Percentiles rank a stretch among this genome's conserved stretches.
Evolutionary conservation across 1,284 basidiomycete genomes (phyloP).

Genomic region (Apiotrichum laibachii): DNA sequence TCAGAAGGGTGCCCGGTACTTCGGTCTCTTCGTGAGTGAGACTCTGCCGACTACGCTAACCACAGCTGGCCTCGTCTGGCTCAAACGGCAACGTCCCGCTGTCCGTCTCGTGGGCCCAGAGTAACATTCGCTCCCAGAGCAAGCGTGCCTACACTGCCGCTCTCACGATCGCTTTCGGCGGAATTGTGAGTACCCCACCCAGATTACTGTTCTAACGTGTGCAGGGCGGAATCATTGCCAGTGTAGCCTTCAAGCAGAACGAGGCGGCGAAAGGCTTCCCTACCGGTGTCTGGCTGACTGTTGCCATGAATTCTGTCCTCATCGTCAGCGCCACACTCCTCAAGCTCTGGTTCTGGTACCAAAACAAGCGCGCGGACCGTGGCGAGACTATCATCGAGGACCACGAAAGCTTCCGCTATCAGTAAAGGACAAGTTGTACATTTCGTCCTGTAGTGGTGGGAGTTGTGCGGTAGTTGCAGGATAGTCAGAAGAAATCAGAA

Average conservation of each 20-base stretch:
- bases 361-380: slow-evolving; percentile 16
- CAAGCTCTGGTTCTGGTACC: slow-evolving; percentile 9
- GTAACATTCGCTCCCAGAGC: slow-evolving; percentile 52
- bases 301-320: slow-evolving; percentile 5
- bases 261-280: slow-evolving; percentile 10
- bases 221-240: slow-evolving; percentile 10
- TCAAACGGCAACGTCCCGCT: slow-evolving; percentile 34
- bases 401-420: slow-evolving; percentile 17
- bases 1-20: slow-evolving; percentile 45
- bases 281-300: slow-evolving; percentile 8
- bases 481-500: no score
- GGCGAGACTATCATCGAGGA: slow-evolving; percentile 13
- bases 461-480: no score
- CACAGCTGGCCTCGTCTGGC: slow-evolving; percentile 17
- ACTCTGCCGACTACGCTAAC: no score
- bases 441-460: no score
- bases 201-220: no score
- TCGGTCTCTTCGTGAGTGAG: slow-evolving; percentile 42
- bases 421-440: background rate
- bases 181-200: background rate
- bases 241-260: slow-evolving; percentile 8
- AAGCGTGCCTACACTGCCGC: slow-evolving; percentile 36
- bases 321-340: slow-evolving; percentile 4
- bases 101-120: slow-evolving; percentile 41
- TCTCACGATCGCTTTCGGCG: slow-evolving; percentile 8